Conservation (phyloP, 306 rosid genomes). For the Prunus salicina region DNA sequence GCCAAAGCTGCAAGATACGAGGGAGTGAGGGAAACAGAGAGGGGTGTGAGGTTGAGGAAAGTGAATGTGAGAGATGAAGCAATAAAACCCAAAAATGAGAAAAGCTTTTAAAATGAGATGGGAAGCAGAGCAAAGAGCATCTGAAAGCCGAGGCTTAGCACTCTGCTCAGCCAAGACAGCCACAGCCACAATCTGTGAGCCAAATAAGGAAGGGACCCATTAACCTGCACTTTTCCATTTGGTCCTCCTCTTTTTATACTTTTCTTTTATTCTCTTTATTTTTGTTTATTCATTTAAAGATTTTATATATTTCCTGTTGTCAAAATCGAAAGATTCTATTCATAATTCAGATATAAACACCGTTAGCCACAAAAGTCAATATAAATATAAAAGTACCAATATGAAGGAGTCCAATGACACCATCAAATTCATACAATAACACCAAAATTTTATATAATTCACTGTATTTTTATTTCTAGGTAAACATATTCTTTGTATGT, state of each 20-base stretch:
- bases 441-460: too few species aligned
- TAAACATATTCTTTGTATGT: too few species aligned
- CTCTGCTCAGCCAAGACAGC: conserved; percentile 25
- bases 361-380: fast-evolving
- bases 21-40: not conserved
- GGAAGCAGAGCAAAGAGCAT: not conserved
- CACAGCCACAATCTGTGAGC: not conserved
- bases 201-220: conserved; percentile 24
- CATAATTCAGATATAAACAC: too few species aligned
- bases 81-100: not conserved
- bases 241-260: not conserved
- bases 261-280: not conserved
- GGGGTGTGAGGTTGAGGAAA: not conserved
- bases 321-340: too few species aligned
- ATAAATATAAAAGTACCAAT: too few species aligned
- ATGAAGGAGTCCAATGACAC: fast-evolving
- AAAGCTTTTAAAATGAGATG: not conserved
- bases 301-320: not conserved
- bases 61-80: not conserved
- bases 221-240: conserved; percentile 31
- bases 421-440: too few species aligned
- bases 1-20: not conserved
- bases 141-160: conserved; percentile 17
- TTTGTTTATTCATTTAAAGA: not conserved
- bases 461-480: too few species aligned